Percentiles rank a stretch among this genome's conserved stretches.
These are phyloP conservation scores for Malania oleifera DNA, from an alignment of 164 flowering plant genomes.

Conservation along the genomic window DNA sequence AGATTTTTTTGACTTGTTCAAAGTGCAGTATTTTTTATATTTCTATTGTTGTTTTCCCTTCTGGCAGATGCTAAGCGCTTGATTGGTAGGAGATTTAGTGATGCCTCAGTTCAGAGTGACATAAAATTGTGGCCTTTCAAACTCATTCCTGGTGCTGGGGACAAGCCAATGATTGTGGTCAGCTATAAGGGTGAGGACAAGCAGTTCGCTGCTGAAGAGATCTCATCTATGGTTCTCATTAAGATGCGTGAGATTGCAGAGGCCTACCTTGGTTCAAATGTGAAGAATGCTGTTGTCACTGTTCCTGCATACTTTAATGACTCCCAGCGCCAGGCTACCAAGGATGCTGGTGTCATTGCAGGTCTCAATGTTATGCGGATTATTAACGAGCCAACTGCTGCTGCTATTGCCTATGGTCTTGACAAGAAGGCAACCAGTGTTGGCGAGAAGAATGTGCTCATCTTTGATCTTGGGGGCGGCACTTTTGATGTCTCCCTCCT, in stretches of 20 bases:
- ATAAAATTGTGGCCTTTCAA: constrained; percentile 40
- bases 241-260: constrained; percentile 51
- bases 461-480: constrained; percentile 47
- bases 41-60: too few relatives aligned
- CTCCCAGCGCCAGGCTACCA: constrained; percentile 39
- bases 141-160: constrained; percentile 28
- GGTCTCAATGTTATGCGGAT: constrained; percentile 39
- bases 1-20: too few relatives aligned
- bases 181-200: constrained; percentile 28
- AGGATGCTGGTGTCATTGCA: constrained; percentile 44
- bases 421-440: constrained; percentile 35
- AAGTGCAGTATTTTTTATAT: too few relatives aligned
- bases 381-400: constrained; percentile 47
- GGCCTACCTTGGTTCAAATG: constrained; percentile 33
- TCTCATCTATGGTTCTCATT: constrained; percentile 33
- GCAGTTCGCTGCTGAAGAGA: constrained; percentile 33
- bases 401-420: constrained; percentile 51
- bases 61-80: constrained; percentile 51
- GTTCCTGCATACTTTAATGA: constrained; percentile 38
- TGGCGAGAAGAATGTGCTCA: constrained; percentile 37
- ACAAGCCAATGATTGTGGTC: constrained; percentile 35
- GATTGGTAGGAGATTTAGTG: constrained; percentile 40
- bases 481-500: constrained; percentile 47
- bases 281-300: constrained; percentile 34
- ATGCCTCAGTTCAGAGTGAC: constrained; percentile 36